phyloP scores from a whole-genome alignment of 176 grass and related monocot genomes.

The Juncus effusus region DNA sequence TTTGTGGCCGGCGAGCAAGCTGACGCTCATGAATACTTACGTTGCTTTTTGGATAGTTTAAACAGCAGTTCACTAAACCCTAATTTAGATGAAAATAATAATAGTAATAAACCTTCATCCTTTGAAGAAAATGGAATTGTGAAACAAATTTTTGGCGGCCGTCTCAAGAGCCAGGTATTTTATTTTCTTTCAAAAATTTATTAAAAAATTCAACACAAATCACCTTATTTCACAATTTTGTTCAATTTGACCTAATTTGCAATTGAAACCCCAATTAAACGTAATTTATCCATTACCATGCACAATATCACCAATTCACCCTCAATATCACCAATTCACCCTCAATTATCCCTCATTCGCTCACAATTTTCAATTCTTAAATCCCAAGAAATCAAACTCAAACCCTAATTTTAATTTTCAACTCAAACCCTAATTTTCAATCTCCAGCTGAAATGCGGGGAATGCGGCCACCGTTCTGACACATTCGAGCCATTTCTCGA shows the following conservation, averaged over 20 bases:
- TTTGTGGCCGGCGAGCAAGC: slow-evolving; percentile 70
- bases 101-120: slow-evolving; percentile 15
- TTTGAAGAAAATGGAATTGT: slow-evolving; percentile 74
- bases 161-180: slow-evolving; percentile 72
- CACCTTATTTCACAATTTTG: not conserved
- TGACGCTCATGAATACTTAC: slow-evolving; percentile 86
- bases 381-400: too few relatives aligned
- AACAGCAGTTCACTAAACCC: slow-evolving; percentile 51
- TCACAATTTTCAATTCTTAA: not conserved
- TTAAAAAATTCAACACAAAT: not conserved
- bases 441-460: slow-evolving; percentile 62
- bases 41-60: slow-evolving; percentile 72
- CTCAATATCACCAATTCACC: not conserved
- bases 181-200: slow-evolving; percentile 2
- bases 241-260: not conserved
- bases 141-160: slow-evolving; percentile 76
- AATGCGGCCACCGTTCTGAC: slow-evolving; percentile 71
- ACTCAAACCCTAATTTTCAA: not conserved
- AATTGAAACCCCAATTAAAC: not conserved
- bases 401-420: slow-evolving; percentile 8
- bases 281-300: not conserved
- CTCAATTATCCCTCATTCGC: not conserved
- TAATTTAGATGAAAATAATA: slow-evolving; percentile 22
- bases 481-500: slow-evolving; percentile 83
- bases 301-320: not conserved